Percentiles rank a stretch among this genome's conserved stretches.
These are phyloP conservation scores for Aspergillus tubingensis DNA, from an alignment of 2,329 filamentous ascomycete species.

Conservation along the genomic window DNA sequence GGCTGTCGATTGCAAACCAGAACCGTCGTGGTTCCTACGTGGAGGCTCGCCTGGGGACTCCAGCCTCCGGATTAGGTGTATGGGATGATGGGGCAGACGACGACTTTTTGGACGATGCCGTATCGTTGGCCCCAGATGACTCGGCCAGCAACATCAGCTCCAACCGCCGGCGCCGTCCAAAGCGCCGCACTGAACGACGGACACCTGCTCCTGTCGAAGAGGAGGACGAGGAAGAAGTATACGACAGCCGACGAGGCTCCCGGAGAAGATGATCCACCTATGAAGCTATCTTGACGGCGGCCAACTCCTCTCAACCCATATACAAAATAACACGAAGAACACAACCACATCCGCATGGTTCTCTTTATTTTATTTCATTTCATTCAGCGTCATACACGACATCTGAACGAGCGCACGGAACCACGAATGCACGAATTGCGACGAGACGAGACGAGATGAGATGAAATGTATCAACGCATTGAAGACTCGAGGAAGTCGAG, in stretches of 20 bases:
- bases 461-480: not conserved
- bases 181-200: constrained; percentile 50
- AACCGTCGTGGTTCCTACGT: constrained; percentile 45
- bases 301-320: not conserved
- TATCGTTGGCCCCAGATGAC: constrained; percentile 51
- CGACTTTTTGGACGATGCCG: constrained; percentile 48
- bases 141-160: constrained; percentile 53
- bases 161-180: constrained; percentile 47
- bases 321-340: not conserved
- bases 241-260: constrained; percentile 24
- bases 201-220: constrained; percentile 52
- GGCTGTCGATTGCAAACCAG: constrained; percentile 59
- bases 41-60: constrained; percentile 46
- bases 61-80: constrained; percentile 35
- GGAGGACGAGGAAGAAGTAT: constrained; percentile 46
- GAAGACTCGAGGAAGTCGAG: not conserved
- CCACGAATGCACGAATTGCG: not conserved
- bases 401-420: not conserved
- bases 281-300: no score
- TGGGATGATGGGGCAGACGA: constrained; percentile 49
- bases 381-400: not conserved
- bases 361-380: not conserved
- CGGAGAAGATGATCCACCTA: constrained; percentile 22
- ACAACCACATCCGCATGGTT: not conserved
- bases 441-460: not conserved